These are phyloP conservation scores for Bipolaris cookei DNA, from an alignment of 2,329 filamentous ascomycete species.

Conservation along the genomic window DNA sequence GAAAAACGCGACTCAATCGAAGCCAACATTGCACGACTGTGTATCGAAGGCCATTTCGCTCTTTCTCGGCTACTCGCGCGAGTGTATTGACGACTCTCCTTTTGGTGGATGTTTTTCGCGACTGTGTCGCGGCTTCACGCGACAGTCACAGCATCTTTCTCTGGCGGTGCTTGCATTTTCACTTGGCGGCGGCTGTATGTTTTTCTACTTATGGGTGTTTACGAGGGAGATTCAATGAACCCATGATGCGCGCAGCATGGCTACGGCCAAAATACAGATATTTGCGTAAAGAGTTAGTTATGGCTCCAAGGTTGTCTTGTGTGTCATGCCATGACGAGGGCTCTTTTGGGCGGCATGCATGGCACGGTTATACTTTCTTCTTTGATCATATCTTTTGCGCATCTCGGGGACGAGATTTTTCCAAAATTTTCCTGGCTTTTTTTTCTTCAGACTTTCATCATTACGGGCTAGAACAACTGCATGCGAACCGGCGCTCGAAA, in stretches of 20 bases:
- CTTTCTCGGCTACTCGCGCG: constrained; percentile 10
- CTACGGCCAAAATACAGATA: constrained; percentile 2
- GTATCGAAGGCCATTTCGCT: constrained; percentile 20
- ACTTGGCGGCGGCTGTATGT: constrained; percentile 49
- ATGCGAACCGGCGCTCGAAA: constrained; percentile 35
- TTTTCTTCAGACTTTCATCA: constrained; percentile 13
- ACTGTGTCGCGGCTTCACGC: constrained; percentile 32
- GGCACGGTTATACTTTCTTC: constrained; percentile 10
- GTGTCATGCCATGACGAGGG: constrained; percentile 7
- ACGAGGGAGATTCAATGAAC: constrained; percentile 26
- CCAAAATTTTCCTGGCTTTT: neutral
- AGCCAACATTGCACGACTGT: constrained; percentile 1
- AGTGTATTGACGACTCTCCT: constrained; percentile 31
- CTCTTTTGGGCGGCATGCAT: constrained; percentile 13
- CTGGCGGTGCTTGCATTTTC: constrained; percentile 48
- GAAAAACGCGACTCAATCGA: neutral
- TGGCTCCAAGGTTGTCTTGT: constrained; percentile 11
- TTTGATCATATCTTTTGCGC: constrained; percentile 9
- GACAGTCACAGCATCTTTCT: constrained; percentile 38
- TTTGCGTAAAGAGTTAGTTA: constrained; percentile 13
- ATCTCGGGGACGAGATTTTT: constrained; percentile 7
- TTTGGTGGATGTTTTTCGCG: constrained; percentile 32
- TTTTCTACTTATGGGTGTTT: constrained; percentile 43
- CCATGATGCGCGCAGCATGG: constrained; percentile 12
- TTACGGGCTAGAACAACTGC: constrained; percentile 35